Conservation (phyloP, 2,329 filamentous ascomycete species). For the Neofusicoccum cordaticola region DNA sequence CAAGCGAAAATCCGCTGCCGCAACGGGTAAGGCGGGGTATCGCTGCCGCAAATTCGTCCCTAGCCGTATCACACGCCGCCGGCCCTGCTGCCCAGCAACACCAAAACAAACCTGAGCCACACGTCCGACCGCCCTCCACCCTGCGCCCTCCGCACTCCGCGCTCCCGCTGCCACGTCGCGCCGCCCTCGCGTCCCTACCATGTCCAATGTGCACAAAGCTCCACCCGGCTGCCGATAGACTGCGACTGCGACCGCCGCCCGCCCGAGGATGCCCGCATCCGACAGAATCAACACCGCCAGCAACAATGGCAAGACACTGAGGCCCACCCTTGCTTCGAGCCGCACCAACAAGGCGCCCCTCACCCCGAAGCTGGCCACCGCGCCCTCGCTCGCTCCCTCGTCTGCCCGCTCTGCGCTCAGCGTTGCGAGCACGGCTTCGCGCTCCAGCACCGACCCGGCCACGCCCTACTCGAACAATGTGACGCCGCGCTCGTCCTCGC, state of each 20-base stretch:
- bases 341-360: conserved; percentile 55
- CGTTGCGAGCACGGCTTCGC: conserved; percentile 21
- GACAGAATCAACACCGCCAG: conserved; percentile 41
- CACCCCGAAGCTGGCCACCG: conserved; percentile 57
- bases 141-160: background rate
- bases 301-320: conserved; percentile 58
- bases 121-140: background rate
- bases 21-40: conserved; percentile 12
- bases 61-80: background rate
- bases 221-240: conserved; percentile 12
- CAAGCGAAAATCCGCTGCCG: conserved; percentile 1
- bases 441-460: conserved; percentile 39
- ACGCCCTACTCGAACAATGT: conserved; percentile 64
- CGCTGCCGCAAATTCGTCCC: conserved; percentile 1
- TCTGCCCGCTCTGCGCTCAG: conserved; percentile 32
- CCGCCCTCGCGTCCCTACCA: background rate
- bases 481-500: conserved; percentile 73
- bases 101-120: conserved; percentile 16
- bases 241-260: conserved; percentile 9
- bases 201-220: conserved; percentile 18
- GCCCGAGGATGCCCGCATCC: conserved; percentile 30
- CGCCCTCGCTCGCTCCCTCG: conserved; percentile 26
- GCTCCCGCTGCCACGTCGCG: background rate
- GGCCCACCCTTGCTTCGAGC: conserved; percentile 66
- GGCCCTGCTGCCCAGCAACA: conserved; percentile 11